Conservation (phyloP, 495 filamentous ascomycete genomes). For the Cryomyces minteri region DNA sequence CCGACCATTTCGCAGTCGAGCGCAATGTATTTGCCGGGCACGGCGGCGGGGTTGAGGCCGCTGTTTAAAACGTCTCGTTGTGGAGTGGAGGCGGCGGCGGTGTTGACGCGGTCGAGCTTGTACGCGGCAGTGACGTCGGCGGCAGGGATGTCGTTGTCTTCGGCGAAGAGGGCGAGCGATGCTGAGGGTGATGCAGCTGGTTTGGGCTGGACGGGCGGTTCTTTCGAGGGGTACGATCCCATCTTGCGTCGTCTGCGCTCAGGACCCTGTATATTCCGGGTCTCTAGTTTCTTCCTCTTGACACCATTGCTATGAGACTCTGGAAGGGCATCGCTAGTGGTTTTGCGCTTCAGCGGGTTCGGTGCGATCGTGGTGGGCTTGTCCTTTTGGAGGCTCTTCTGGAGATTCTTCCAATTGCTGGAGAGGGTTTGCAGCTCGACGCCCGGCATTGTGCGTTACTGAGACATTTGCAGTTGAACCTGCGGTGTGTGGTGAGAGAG, state of each 20-base stretch:
- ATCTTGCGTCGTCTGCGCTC: background rate
- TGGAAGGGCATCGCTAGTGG: background rate
- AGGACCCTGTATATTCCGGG: background rate
- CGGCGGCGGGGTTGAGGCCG: constrained; percentile 26
- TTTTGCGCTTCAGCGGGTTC: constrained; percentile 14
- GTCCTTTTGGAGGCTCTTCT: constrained; percentile 13
- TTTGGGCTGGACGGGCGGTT: background rate
- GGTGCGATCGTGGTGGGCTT: constrained; percentile 1
- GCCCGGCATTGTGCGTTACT: constrained; percentile 1
- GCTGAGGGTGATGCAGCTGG: constrained; percentile 5
- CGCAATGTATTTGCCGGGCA: constrained; percentile 71
- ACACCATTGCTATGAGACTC: constrained; percentile 12
- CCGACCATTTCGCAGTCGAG: constrained; percentile 99
- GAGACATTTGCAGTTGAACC: too few relatives aligned
- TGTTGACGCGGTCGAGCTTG: constrained; percentile 9
- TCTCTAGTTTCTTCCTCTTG: constrained; percentile 65
- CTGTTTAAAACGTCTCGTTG: constrained; percentile 18
- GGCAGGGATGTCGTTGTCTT: constrained; percentile 41
- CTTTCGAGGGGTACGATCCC: background rate
- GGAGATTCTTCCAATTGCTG: constrained; percentile 27
- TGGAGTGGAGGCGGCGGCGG: constrained; percentile 11
- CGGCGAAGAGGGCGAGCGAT: constrained; percentile 26
- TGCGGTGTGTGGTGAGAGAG: background rate
- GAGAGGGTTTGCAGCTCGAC: constrained; percentile 19
- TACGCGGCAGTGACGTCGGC: constrained; percentile 45